phyloP scores from a whole-genome alignment of 73 alveolate species.

The Tetrahymena elliotti region DNA sequence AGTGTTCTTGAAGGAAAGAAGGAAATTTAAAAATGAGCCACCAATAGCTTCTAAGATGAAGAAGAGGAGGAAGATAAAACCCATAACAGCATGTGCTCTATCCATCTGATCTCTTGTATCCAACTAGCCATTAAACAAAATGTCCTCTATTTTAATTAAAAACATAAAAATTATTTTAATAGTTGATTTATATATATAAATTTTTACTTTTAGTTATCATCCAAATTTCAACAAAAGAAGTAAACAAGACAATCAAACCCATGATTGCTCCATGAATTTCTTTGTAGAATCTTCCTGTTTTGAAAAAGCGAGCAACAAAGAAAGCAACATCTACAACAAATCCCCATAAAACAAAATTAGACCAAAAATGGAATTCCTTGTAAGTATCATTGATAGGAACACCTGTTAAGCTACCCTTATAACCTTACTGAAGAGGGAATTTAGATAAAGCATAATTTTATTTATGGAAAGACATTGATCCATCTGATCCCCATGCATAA shows the following conservation, averaged over 20 bases:
- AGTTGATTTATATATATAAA: neutral
- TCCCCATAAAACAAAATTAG: neutral
- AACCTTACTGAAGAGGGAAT: neutral
- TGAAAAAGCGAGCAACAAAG: neutral
- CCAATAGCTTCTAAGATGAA: neutral
- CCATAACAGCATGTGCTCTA: neutral
- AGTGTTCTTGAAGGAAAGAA: neutral
- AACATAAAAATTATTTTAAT: neutral
- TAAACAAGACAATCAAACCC: neutral
- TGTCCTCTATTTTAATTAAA: neutral
- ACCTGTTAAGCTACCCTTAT: neutral
- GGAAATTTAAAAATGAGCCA: neutral
- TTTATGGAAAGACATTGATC: neutral
- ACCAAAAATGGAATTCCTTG: neutral
- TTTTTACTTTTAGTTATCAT: neutral
- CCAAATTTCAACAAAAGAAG: neutral
- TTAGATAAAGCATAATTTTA: neutral
- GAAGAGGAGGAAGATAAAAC: neutral
- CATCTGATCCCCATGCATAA: neutral
- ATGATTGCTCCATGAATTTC: neutral
- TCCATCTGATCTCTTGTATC: neutral
- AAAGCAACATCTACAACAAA: neutral
- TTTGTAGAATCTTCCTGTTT: neutral
- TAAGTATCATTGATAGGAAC: neutral
- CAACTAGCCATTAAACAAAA: neutral